Evolutionary conservation across 208 protist species (phyloP).

Genomic region (Sergeia podlipaevii): DNA sequence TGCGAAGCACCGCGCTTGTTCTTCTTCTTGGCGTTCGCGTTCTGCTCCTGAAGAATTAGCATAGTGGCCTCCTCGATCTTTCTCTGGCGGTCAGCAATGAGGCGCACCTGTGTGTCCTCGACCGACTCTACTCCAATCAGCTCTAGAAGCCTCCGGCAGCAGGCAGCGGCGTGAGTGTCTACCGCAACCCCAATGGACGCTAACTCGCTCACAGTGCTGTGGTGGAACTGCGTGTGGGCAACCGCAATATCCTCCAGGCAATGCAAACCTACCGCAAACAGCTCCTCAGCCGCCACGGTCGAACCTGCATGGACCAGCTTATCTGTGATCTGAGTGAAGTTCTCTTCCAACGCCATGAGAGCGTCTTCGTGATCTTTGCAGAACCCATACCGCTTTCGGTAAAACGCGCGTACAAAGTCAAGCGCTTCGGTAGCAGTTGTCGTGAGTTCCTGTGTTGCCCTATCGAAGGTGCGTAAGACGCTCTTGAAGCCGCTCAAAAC

Average conservation of each 20-base stretch:
- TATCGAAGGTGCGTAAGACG: constrained; percentile 55
- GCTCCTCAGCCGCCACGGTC: constrained; percentile 35
- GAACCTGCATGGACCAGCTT: constrained; percentile 46
- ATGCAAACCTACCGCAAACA: constrained; percentile 53
- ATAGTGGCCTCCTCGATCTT: constrained; percentile 1
- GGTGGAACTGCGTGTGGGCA: constrained; percentile 52
- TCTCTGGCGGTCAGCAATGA: constrained; percentile 7
- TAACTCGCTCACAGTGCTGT: constrained; percentile 31
- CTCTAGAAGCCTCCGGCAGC: constrained; percentile 19
- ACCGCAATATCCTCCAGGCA: constrained; percentile 57
- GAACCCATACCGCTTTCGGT: constrained; percentile 48
- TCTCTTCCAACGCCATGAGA: constrained; percentile 43
- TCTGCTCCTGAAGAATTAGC: constrained; percentile 11
- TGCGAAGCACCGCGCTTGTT: not conserved
- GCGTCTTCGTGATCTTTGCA: constrained; percentile 63
- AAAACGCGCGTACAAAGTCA: constrained; percentile 44
- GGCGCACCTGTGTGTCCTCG: constrained; percentile 17
- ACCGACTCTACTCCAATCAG: constrained; percentile 34
- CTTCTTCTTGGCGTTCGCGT: constrained; percentile 14
- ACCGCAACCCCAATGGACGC: constrained; percentile 14
- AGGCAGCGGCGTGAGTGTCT: constrained; percentile 9
- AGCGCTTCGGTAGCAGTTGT: constrained; percentile 22
- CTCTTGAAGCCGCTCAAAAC: constrained; percentile 34
- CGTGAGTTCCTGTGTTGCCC: constrained; percentile 51
- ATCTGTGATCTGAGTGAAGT: constrained; percentile 26